Evolutionary conservation across 495 filamentous ascomycete species (phyloP).

Genomic region (Glarea lozoyensis): DNA sequence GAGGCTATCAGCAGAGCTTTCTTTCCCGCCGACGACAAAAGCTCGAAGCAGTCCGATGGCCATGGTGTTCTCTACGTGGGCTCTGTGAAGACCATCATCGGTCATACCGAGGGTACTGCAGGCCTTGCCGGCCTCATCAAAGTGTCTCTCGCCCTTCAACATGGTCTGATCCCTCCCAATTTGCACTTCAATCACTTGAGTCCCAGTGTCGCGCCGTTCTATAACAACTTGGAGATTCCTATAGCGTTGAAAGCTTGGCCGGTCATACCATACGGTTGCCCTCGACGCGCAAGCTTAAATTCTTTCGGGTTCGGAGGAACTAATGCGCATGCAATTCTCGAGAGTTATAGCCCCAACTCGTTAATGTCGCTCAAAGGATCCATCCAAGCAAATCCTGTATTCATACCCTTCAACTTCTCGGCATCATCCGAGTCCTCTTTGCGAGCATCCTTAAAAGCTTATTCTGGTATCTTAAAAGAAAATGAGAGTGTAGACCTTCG

Average conservation of each 20-base stretch:
- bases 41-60: slow-evolving; percentile 33
- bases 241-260: slow-evolving; percentile 34
- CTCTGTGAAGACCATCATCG: slow-evolving; percentile 40
- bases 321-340: slow-evolving; percentile 29
- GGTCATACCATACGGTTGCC: slow-evolving; percentile 25
- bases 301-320: slow-evolving; percentile 41
- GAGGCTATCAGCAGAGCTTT: slow-evolving; percentile 36
- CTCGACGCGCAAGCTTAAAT: slow-evolving; percentile 48
- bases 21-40: neutral
- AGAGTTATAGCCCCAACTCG: slow-evolving; percentile 5
- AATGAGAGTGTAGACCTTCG: neutral
- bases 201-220: slow-evolving; percentile 33
- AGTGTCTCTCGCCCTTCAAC: slow-evolving; percentile 38
- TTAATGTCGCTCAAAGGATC: neutral
- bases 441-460: neutral
- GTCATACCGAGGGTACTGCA: slow-evolving; percentile 32
- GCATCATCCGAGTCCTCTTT: neutral
- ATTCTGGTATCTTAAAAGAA: neutral
- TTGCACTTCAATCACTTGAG: slow-evolving; percentile 43
- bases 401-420: slow-evolving; percentile 2
- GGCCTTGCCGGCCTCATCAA: slow-evolving; percentile 53
- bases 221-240: slow-evolving; percentile 29
- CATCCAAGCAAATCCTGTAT: neutral
- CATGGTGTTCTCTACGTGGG: slow-evolving; percentile 40
- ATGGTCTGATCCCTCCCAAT: slow-evolving; percentile 42